Conservation (phyloP, 2,329 filamentous ascomycete species). For the Magnaporthiopsis poae region DNA sequence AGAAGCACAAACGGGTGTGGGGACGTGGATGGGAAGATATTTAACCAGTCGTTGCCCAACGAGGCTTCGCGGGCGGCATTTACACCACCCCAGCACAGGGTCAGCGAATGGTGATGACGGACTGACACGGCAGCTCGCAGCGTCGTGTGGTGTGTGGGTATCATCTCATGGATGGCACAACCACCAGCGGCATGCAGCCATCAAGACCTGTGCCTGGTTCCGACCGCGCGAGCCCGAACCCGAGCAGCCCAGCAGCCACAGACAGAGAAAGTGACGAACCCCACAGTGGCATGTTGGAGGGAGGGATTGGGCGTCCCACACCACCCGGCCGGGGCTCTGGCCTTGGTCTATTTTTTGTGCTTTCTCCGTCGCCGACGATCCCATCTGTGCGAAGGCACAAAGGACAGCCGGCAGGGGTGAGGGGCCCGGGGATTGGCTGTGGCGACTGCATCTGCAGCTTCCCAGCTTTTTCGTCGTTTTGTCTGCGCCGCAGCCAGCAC, state of each 20-base stretch:
- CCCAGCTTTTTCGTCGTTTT: not conserved
- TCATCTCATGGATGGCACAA: not conserved
- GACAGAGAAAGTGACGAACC: not conserved
- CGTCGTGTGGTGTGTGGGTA: not conserved
- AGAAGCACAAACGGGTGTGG: not conserved
- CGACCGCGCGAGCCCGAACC: not conserved
- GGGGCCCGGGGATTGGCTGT: not conserved
- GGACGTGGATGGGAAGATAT: constrained; percentile 2
- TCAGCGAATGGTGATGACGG: not conserved
- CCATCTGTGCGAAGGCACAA: not conserved
- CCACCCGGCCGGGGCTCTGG: not conserved
- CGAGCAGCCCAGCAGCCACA: not conserved
- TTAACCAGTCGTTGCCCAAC: constrained; percentile 8
- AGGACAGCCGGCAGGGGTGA: not conserved
- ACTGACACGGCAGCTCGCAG: not conserved
- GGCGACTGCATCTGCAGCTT: not conserved
- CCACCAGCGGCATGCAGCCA: not conserved
- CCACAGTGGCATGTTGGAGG: not conserved
- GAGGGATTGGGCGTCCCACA: not conserved
- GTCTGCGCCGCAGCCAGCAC: not conserved
- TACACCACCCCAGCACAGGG: not conserved
- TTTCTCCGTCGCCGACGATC: not conserved
- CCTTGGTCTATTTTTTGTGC: not conserved
- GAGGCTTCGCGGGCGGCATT: constrained; percentile 1
- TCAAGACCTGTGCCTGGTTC: not conserved